A percentile compares a stretch with the other conserved stretches of the same genome.
Conservation (phyloP, 2,329 filamentous ascomycete genomes). For the Fusarium austroafricanum region DNA sequence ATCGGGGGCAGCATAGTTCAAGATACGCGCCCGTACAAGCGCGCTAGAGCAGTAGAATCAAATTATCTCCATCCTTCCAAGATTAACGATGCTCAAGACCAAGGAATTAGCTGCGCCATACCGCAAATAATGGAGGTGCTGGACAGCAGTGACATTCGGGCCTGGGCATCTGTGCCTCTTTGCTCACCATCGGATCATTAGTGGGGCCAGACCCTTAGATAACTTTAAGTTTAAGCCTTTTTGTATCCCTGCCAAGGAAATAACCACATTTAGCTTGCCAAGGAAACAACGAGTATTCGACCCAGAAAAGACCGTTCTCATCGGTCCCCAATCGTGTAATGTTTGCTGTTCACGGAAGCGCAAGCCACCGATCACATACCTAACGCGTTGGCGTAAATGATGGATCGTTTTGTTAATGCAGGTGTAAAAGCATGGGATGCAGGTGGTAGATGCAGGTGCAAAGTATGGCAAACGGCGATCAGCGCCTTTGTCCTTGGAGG, state of each 20-base stretch:
- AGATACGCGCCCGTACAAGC: not conserved
- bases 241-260: not conserved
- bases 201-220: not conserved
- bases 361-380: constrained; percentile 23
- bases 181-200: not conserved
- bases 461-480: no score
- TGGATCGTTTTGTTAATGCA: no score
- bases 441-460: no score
- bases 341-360: not conserved
- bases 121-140: not conserved
- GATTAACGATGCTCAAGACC: not conserved
- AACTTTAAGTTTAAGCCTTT: not conserved
- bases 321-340: constrained; percentile 4
- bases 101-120: not conserved
- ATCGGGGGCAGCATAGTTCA: not conserved
- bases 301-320: constrained; percentile 7
- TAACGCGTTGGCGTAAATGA: not conserved
- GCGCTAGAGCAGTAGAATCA: not conserved
- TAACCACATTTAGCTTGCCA: not conserved
- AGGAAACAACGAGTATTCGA: not conserved
- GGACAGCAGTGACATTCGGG: not conserved
- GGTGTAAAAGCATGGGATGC: no score
- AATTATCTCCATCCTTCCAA: not conserved
- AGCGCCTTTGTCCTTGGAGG: no score
- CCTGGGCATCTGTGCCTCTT: not conserved